Evolutionary conservation across 495 filamentous ascomycete genomes (phyloP), one percentile per base, ranked within the genome.

Genomic region (Aspergillus nidulans): DNA sequence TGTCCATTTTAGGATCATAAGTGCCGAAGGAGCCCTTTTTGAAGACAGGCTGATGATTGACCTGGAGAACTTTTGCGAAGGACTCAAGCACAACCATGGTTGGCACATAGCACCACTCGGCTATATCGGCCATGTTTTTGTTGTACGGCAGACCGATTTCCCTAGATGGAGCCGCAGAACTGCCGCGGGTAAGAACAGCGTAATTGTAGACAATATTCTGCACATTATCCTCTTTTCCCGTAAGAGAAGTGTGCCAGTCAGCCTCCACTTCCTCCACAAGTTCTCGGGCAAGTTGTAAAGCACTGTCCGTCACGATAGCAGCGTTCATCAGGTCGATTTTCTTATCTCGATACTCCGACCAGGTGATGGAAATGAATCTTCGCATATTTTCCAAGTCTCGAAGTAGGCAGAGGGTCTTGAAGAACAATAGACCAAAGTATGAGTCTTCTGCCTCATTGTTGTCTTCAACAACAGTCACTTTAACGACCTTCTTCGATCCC

Each of bases 301-400:
- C 65, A 57, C 57, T 62, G 36, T 69, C 64, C n/a, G 65, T 69
- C 59, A 70, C 60, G 20, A 67, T 30, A 47, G 65, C 63, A 23
- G 63, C 66, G 34, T 64, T 64, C 68, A 67, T 69, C 9, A 67
- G 60, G 43, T 67, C 64, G 49, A 63, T 65, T 30, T 64, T 70
- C 49, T 63, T 60, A 34, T 64, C 57, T 23, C 54, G 55, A 47
- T 70, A 70, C 43, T 68, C 68, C 28, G 61, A 53, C 66, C 65
- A 69, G 36, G 68, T 67, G 28, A 47, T 41, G 43, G 57, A 59
- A 43, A 68, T 60, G 43, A 67, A 69, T 16, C 13, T 43, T 23
- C 64, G 59, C 52, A 69, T 63, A 30, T 61, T 65, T 28, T 58
- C 25, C 42, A 70, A 52, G 32, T 70, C 65, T 23, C 58, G 56